A percentile compares a stretch with the other conserved stretches of the same genome.
phyloP scores from a whole-genome alignment of 73 alveolate genomes.

The Paramecium pentaurelia region DNA sequence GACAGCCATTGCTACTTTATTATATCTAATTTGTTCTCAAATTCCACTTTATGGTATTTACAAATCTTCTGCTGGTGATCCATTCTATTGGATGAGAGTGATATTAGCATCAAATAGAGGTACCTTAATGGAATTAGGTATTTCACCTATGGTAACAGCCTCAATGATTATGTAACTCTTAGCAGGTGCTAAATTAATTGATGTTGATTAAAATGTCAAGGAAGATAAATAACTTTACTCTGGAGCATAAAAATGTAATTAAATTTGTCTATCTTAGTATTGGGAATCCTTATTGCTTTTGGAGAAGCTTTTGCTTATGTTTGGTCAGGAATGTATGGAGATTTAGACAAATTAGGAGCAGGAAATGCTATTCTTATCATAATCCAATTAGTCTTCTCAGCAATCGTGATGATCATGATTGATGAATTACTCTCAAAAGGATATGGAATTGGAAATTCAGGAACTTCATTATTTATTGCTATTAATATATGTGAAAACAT shows the following conservation, averaged over 20 bases:
- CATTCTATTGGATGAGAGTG: conserved; percentile 99
- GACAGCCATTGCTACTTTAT: conserved; percentile 98
- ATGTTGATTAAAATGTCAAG: conserved; percentile 94
- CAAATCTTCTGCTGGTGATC: conserved; percentile 93
- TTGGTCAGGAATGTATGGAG: conserved; percentile 99
- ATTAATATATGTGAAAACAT: conserved; percentile 98
- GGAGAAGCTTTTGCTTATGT: conserved; percentile 99
- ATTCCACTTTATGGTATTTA: conserved; percentile 98
- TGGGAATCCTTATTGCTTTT: conserved; percentile 64
- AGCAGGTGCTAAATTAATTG: conserved; percentile 98
- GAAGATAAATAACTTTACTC: conserved; percentile 95
- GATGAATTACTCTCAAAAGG: conserved; percentile 95
- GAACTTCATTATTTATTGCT: conserved; percentile 99
- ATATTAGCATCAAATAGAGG: conserved; percentile 99
- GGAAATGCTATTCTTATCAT: conserved; percentile 94
- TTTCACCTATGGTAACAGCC: conserved; percentile 98
- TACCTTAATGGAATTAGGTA: conserved; percentile 99
- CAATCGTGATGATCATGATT: conserved; percentile 93
- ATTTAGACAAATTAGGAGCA: conserved; percentile 90
- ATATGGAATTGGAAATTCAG: conserved; percentile 98
- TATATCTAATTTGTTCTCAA: conserved; percentile 98
- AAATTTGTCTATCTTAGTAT: background rate
- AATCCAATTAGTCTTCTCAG: conserved; percentile 96
- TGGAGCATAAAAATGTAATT: conserved; percentile 87
- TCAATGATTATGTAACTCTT: conserved; percentile 99